Evolutionary conservation across 1,284 basidiomycete genomes (phyloP), one percentile per base, ranked within the genome.

Genomic region (Binderoboletus segoi): DNA sequence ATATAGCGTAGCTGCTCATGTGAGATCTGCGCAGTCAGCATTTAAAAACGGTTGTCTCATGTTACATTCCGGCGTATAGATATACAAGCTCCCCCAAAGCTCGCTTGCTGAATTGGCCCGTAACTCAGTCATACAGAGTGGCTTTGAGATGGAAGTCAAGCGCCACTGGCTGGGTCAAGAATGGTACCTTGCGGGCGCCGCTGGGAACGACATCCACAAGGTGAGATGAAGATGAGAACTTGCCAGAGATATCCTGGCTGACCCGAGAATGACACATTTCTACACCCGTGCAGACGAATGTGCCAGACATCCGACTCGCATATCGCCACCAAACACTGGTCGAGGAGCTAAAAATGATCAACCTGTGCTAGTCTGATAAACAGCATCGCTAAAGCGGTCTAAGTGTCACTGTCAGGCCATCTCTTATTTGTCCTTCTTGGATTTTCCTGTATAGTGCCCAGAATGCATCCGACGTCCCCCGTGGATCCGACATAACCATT

Each of bases 71-170:
- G 54, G 46, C 47, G 4, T 33, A 45, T 67, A 94, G 88, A 96
- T 96, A 57, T 94, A 96, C 75, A 96, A 96, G 75, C 77, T 97
- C 48, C 92, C 93, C 0, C 90, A 92, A 69, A 88, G 86, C 63
- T 90, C 89, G 2, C 78, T 92, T 6, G 88, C 88, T 46, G 96
- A 99, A 76, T 83, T 99, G 26, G 96, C 97, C 20, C 86, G 96
- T 46, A 99, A 98, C 76, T 96, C 93, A 3, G 96, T 98, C 35
- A 80, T 94, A 52, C 97, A 99, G 73, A 95, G 92, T 62, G 97
- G 97, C 2, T 99, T 98, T 75, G 97, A 99, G 76, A 98, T 98
- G 94, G 92, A 97, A 73, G 76, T 98, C 67, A 99, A 99, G 77
- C 87, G 94, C 16, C 97, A 98, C 73, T 99, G 97, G 96, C 79